Base-by-base conservation (phyloP, 805 yeast species). In the Ogataea nonfermentans region DNA sequence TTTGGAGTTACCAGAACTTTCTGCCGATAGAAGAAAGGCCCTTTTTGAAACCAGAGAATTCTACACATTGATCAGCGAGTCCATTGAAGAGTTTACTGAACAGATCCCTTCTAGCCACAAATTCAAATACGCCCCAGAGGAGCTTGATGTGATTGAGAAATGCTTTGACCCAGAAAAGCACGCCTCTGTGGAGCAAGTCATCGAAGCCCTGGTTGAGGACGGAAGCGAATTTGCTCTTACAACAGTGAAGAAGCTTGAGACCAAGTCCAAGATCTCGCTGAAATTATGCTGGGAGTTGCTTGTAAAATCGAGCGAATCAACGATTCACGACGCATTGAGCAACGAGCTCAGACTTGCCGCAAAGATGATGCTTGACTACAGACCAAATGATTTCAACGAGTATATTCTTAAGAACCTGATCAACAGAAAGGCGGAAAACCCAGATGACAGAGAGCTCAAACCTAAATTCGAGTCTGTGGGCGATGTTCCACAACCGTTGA, bases 221-320 rank as follows among this genome's bases (percentile, higher is more conserved):
- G 80, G 79, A 12, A 70, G 82, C 8, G 76, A 71, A 33, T 91
- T 91, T 65, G 90, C 95, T 7, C 46, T 59, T 20, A 57, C 70
- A 39, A 78, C 85, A 1, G 65, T 73, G 40, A 70, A 70, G 30
- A 79, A 74, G 16, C 68, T 91, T 46, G 62, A 67, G 32, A 63
- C 73, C 34, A 85, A 89, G 61, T 85, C 95, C 4, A 84, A 86
- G 31, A 70, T 86, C n/a, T 83, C 95, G 13, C 67, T 88, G 49
- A 79, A 83, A 56, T 79, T 89, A 28, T 79, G 86, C 2, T 72
- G 80, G 48, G 82, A 79, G 43, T 69, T 86, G 46, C 67, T 89
- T 60, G 76, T 82, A 53, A 68, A 73, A 44, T 86, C 88, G 37
- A 58, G 73, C 15, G 56, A 66, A 25, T 70, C 78, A 43, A 72